Base-by-base conservation (phyloP, 2,329 filamentous ascomycete species). In the Fusarium sp. region DNA sequence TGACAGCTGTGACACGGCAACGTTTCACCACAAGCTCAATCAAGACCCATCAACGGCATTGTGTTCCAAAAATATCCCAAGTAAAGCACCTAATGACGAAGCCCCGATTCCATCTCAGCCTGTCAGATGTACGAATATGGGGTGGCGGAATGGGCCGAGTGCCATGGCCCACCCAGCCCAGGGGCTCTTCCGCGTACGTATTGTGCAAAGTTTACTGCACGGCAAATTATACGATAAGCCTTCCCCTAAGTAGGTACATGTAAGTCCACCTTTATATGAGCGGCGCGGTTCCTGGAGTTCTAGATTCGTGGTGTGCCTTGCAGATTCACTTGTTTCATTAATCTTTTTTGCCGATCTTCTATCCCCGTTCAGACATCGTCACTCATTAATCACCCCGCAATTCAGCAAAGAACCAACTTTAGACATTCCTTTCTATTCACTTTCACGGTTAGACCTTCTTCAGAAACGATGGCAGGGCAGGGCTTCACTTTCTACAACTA, bases 401-500 rank as follows among this genome's bases (percentile, higher is more conserved):
- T 13, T 1, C 3, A 49, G 4, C 44, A n/a, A 27, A 16, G 2
- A 49, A 16, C 6, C 10, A 16, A 11, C 44, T 49, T 29, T 4
- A 16, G 9, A 49, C 25, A 29, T 49, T 27, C 9, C 20, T 16
- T 49, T 16, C 23, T 6, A 2, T 7, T 16, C n/a, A 29, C 14
- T 29, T n/a, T 16, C 14, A 23, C 42, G 3, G 16, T 2, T 8
- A 2, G 6, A n/a, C 4, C 2, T 4, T 16, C n/a, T 8, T 29
- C n/a, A 29, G 44, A 1, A 1, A 16, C 14, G n/a, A 54, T 54
- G 50, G 50, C 50, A n/a, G 49, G 16, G 27, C 27, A 38, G 27
- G 55, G 27, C 11, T 70, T 55, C 27, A 36, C 55, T 14, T 67
- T 74, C 18, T 86, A 85, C 74, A 81, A 82, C 50, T 85, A 85